These are phyloP conservation scores for Aurantiochytrium sp. DNA, from an alignment of 108 stramenopile genomes.

Conservation along the genomic window DNA sequence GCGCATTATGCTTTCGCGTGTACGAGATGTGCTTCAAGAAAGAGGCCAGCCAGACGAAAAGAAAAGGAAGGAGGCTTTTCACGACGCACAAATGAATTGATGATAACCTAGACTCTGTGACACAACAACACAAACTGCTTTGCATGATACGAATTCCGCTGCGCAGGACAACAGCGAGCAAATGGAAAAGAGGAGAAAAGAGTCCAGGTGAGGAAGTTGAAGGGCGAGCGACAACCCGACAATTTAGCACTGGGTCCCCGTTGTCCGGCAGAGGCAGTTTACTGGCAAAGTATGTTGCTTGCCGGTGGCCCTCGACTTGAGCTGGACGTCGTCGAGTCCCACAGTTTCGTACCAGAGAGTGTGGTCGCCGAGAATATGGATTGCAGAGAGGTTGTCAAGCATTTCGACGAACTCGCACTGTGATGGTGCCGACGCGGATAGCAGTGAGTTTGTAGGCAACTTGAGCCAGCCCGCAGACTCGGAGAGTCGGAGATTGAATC, in stretches of 20 bases:
- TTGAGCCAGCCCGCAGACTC: slow-evolving; percentile 60
- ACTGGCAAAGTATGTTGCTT: slow-evolving; percentile 36
- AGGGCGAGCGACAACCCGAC: too few species aligned
- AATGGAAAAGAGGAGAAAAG: too few species aligned
- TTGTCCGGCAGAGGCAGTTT: neutral
- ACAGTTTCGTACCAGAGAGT: slow-evolving; percentile 62
- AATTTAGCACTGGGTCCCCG: slow-evolving; percentile 9
- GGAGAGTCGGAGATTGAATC: slow-evolving; percentile 42
- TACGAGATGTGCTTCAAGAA: too few species aligned
- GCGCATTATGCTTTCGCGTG: too few species aligned
- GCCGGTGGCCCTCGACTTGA: slow-evolving; percentile 30
- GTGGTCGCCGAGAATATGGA: slow-evolving; percentile 57
- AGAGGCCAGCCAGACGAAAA: too few species aligned
- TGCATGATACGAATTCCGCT: too few species aligned
- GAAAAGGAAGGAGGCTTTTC: too few species aligned
- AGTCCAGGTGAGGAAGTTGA: too few species aligned
- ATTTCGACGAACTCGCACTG: slow-evolving; percentile 59
- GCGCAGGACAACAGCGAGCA: too few species aligned
- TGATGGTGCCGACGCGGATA: slow-evolving; percentile 41
- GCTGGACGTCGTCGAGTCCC: slow-evolving; percentile 50
- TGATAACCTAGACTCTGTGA: too few species aligned
- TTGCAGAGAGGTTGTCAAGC: slow-evolving; percentile 43
- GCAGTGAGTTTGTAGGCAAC: slow-evolving; percentile 51
- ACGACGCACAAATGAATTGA: too few species aligned
- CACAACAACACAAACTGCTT: too few species aligned